Evolutionary conservation across 371 early-diverging fungal genomes (phyloP), one percentile per base, ranked within the genome.

Genomic region (Mucor circinelloides): DNA sequence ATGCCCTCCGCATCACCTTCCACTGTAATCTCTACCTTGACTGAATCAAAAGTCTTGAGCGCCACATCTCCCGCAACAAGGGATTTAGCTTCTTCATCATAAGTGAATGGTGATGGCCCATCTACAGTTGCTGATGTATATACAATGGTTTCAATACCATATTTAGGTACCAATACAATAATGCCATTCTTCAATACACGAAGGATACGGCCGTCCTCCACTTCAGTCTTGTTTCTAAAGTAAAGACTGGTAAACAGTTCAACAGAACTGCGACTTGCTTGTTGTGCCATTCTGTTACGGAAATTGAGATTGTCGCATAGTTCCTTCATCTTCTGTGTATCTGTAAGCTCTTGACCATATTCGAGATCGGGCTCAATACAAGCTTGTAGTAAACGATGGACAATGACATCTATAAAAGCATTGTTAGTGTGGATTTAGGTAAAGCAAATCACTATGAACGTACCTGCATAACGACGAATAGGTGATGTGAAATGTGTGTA

Each of bases 401-500:
- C 99, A 67, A 97, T 85, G 27, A 99, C 86, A 88, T 99, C 99
- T 85, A 84, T 62, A 54, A 12, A 48, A 15, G 2, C 57, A 50
- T 27, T 74, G 60, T 44, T 2, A 50, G 23, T 50, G 3, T 23
- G 21, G 13, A 21, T 25, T 2, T 21, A 23, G 23, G 25, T 21
- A 27, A n/a, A 10, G 32, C 27, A 15, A n/a, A 27, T 46, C 54
- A 28, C 3, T 32, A n/a, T 27, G 3, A 13, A 12, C 42, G 50
- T 81, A 90, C 91, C 93, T 56, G 95, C 86, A 76, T 95, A 95
- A 79, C 96, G 91, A 74, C 96, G 90, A 76, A 99, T 99, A 23
- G 99, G 99, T 3, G 98, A 97, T 9, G 97, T 96, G 68, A 96
- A 96, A 75, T 96, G 96, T 8, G 96, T 96, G 80, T 96, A 96